Evolutionary conservation across 164 flowering plant genomes (phyloP).

Genomic region (Nelumbo lutea): DNA sequence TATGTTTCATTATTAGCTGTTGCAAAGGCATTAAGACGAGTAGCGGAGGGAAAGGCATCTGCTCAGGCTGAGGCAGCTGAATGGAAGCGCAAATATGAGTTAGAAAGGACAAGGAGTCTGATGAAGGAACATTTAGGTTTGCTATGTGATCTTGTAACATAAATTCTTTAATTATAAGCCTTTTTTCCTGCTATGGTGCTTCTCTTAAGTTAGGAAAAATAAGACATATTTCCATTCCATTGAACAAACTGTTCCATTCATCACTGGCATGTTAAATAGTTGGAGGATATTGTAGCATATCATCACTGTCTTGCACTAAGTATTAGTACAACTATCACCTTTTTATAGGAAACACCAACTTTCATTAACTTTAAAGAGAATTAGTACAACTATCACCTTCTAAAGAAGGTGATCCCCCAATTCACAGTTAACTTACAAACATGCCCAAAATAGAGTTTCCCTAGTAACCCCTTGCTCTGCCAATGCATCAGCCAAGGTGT

Average conservation of each 20-base stretch:
- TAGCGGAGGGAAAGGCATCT: constrained; percentile 72
- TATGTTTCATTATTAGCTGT: constrained; percentile 39
- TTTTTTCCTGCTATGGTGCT: neutral
- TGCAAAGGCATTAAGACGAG: constrained; percentile 61
- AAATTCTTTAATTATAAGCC: neutral
- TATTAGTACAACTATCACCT: neutral
- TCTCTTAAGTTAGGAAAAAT: neutral
- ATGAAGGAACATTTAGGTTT: constrained; percentile 59
- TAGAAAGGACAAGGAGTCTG: constrained; percentile 47
- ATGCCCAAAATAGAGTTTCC: too few species aligned
- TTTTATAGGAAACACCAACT: too few species aligned
- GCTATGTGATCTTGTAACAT: constrained; percentile 8
- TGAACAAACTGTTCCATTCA: neutral
- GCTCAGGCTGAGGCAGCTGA: constrained; percentile 86
- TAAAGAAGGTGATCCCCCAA: too few species aligned
- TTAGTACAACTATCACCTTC: too few species aligned
- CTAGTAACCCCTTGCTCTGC: too few species aligned
- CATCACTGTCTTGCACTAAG: neutral
- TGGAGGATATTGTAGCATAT: neutral
- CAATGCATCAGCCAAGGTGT: too few species aligned
- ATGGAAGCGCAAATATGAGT: constrained; percentile 73
- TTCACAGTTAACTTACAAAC: too few species aligned
- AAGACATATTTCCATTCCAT: neutral
- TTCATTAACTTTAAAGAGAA: too few species aligned
- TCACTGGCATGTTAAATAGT: neutral